Evolutionary conservation across 2,329 filamentous ascomycete species (phyloP), one percentile per base, ranked within the genome.

Genomic region (Fusarium guadeloupense): DNA sequence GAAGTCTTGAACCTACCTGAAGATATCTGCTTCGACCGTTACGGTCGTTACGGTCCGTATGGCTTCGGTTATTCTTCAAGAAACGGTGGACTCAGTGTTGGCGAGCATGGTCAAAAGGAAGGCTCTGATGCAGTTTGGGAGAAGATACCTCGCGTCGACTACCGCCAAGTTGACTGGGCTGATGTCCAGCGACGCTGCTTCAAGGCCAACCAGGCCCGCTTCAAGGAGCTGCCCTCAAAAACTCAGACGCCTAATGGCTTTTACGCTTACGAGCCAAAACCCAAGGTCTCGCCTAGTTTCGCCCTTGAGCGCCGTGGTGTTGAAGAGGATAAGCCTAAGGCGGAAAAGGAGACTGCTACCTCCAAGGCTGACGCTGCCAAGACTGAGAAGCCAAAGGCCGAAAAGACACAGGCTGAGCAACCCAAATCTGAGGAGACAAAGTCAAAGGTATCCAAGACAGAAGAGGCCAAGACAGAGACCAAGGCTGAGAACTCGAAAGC

Each of bases 11-110:
- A 88, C 1, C 79, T 98, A 30, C 86, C 90, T 16, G 86, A 96
- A 64, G 89, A 96, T 69, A 85, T 97, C 40, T 99, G 95, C 77
- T 97, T 97, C 71, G 95, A 99, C 67, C 85, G 95, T 3, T 96
- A 91, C 72, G 94, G 94, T 4, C 85, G 93, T 62, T 85, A 95
- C 25, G 93, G 92, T 0, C 91, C 94, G 0, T 99, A 99, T 68
- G 94, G 94, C 0, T 86, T 92, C 59, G 94, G 94, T 9, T 98
- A 98, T 74, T 91, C 90, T 26, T 80, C 84, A 28, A 87, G 87
- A 54, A 87, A 84, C 62, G 94, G 94, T 12, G 94, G 94, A 2
- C 87, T 90, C 21, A 93, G 94, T 5, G 88, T 91, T n/a, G 93
- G 92, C 10, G 85, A 96, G 74, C 88, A 93, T 68, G 92, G 92